Conservation (phyloP, 176 grass and related monocot species). For the Cymbopogon citratus region DNA sequence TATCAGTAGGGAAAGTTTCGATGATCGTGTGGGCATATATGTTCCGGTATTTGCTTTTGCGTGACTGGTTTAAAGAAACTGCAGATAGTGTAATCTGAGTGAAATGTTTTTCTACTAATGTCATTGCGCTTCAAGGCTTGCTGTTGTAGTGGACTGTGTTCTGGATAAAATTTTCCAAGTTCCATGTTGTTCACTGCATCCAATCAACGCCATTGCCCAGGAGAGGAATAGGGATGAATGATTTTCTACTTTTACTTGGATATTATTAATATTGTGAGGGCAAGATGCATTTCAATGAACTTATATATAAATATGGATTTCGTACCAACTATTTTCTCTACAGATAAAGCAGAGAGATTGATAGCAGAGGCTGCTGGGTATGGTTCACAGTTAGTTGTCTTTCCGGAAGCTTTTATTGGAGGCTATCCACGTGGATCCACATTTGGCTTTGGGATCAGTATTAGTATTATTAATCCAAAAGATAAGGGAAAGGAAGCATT, state of each 20-base stretch:
- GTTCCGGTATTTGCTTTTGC: not conserved
- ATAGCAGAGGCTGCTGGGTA: conserved; percentile 72
- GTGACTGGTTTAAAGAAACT: not conserved
- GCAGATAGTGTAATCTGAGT: not conserved
- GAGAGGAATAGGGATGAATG: not conserved
- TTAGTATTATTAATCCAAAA: conserved; percentile 48
- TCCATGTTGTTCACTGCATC: not conserved
- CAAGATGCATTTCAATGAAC: not conserved
- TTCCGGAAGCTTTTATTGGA: conserved; percentile 87
- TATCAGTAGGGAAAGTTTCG: not conserved
- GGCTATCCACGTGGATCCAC: conserved; percentile 90
- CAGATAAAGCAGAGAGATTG: conserved; percentile 92
- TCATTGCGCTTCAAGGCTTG: not conserved
- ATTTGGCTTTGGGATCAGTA: conserved; percentile 54
- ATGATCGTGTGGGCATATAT: not conserved
- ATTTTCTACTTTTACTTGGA: not conserved
- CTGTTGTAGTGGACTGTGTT: not conserved
- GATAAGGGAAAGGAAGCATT: conserved; percentile 79
- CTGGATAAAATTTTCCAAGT: not conserved
- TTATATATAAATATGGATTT: not conserved
- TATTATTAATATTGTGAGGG: not conserved
- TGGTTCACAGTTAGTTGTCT: conserved; percentile 86
- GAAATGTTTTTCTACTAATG: not conserved
- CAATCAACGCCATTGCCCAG: not conserved
- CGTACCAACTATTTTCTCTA: not conserved